These are phyloP conservation scores for Plicaturopsis crispa DNA, from an alignment of 768 basidiomycete species.

Conservation along the genomic window DNA sequence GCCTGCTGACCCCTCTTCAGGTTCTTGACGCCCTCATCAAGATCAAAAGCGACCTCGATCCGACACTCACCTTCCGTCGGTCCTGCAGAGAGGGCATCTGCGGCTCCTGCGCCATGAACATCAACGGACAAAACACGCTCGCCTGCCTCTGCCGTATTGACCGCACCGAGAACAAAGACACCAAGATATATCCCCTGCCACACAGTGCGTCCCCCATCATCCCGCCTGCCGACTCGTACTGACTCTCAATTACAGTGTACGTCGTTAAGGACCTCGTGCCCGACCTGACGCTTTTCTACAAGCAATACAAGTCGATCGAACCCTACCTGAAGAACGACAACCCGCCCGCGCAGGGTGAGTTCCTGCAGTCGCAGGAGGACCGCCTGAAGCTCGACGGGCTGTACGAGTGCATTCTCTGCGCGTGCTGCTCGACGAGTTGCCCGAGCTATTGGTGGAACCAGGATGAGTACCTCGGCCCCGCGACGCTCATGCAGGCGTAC, in stretches of 20 bases:
- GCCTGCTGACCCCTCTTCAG: constrained; percentile 21
- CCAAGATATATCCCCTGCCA: constrained; percentile 94
- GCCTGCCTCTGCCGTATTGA: constrained; percentile 96
- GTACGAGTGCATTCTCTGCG: constrained; percentile 96
- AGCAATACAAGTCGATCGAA: constrained; percentile 99
- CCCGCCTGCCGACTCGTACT: not conserved
- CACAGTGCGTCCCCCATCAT: constrained; percentile 62
- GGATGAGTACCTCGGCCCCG: constrained; percentile 96
- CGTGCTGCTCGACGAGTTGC: constrained; percentile 97
- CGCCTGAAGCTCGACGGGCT: constrained; percentile 93
- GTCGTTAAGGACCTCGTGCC: constrained; percentile 98
- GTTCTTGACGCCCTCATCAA: constrained; percentile 93
- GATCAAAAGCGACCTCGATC: constrained; percentile 98
- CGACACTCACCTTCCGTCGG: constrained; percentile 92
- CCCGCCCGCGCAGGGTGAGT: constrained; percentile 78
- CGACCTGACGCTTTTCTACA: constrained; percentile 88
- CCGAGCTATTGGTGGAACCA: constrained; percentile 99
- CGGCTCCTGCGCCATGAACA: constrained; percentile 98
- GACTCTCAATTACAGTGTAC: constrained; percentile 62
- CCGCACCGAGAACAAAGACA: constrained; percentile 57
- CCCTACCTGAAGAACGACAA: constrained; percentile 94
- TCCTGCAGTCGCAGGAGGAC: constrained; percentile 85
- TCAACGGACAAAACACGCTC: constrained; percentile 96
- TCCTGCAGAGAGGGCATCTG: constrained; percentile 95
- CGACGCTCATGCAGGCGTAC: constrained; percentile 94